A percentile compares a stretch with the other conserved stretches of the same genome.
Evolutionary conservation across 768 basidiomycete genomes (phyloP).

Genomic region (Trametes villosa): DNA sequence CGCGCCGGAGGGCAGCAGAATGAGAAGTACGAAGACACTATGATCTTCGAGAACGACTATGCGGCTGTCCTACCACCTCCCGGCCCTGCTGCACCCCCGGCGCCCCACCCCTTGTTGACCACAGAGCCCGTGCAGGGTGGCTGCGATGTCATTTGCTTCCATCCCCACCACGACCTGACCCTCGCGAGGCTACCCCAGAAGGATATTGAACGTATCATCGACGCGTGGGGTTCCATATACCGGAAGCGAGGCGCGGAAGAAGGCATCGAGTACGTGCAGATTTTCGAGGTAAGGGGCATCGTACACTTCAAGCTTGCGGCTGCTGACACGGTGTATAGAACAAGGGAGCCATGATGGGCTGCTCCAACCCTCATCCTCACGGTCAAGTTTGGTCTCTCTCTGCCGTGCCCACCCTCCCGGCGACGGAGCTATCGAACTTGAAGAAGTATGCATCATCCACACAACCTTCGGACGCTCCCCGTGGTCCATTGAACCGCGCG

Average conservation of each 20-base stretch:
- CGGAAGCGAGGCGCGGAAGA: constrained; percentile 57
- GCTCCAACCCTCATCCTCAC: constrained; percentile 93
- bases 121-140: constrained; percentile 73
- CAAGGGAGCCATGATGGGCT: constrained; percentile 94
- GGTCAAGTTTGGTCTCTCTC: constrained; percentile 89
- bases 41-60: constrained; percentile 82
- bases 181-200: constrained; percentile 62
- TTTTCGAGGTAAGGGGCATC: constrained; percentile 71
- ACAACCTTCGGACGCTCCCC: constrained; percentile 49
- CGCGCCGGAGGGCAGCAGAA: constrained; percentile 76
- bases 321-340: constrained; percentile 21
- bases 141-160: constrained; percentile 90
- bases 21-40: constrained; percentile 67
- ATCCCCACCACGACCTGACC: constrained; percentile 85
- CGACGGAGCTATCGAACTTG: constrained; percentile 66
- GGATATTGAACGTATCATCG: constrained; percentile 68
- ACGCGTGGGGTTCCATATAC: constrained; percentile 76
- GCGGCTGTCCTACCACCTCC: constrained; percentile 76
- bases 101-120: constrained; percentile 63
- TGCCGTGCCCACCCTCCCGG: constrained; percentile 68
- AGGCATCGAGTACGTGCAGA: constrained; percentile 83
- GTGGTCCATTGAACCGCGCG: constrained; percentile 57
- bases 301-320: neutral
- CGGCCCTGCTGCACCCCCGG: constrained; percentile 52
- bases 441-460: constrained; percentile 48